These are phyloP conservation scores for Phlegmacium glaucopus DNA, from an alignment of 768 basidiomycete genomes.

Conservation along the genomic window DNA sequence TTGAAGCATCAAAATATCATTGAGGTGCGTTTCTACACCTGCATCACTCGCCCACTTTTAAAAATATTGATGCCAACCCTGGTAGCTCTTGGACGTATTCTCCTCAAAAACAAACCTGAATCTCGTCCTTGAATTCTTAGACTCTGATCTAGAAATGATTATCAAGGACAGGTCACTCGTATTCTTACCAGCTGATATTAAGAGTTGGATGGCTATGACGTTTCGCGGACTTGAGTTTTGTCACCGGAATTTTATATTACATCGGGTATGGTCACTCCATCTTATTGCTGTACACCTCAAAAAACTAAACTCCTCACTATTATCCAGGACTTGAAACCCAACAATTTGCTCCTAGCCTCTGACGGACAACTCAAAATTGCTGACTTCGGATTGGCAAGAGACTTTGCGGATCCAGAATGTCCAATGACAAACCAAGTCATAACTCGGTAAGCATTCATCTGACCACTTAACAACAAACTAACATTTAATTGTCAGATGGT, in stretches of 20 bases:
- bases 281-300: not conserved
- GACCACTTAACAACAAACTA: slow-evolving; percentile 1
- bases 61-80: not conserved
- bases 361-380: slow-evolving; percentile 94
- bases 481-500: slow-evolving; percentile 67
- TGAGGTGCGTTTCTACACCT: slow-evolving; percentile 60
- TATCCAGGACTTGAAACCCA: slow-evolving; percentile 91
- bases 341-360: slow-evolving; percentile 92
- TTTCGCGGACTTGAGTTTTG: slow-evolving; percentile 98
- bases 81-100: slow-evolving; percentile 92
- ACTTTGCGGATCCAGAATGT: slow-evolving; percentile 91
- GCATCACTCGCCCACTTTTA: not conserved
- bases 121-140: slow-evolving; percentile 94
- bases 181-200: slow-evolving; percentile 94
- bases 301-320: not conserved
- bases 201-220: slow-evolving; percentile 99
- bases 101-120: slow-evolving; percentile 96
- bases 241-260: slow-evolving; percentile 90
- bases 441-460: slow-evolving; percentile 64
- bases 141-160: slow-evolving; percentile 94
- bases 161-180: slow-evolving; percentile 92
- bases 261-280: slow-evolving; percentile 58
- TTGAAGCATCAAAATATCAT: slow-evolving; percentile 94
- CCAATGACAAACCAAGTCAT: slow-evolving; percentile 99
- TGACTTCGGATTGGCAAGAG: slow-evolving; percentile 97